Conservation (phyloP, 371 early-diverging fungal genomes). For the Mucor lusitanicus region DNA sequence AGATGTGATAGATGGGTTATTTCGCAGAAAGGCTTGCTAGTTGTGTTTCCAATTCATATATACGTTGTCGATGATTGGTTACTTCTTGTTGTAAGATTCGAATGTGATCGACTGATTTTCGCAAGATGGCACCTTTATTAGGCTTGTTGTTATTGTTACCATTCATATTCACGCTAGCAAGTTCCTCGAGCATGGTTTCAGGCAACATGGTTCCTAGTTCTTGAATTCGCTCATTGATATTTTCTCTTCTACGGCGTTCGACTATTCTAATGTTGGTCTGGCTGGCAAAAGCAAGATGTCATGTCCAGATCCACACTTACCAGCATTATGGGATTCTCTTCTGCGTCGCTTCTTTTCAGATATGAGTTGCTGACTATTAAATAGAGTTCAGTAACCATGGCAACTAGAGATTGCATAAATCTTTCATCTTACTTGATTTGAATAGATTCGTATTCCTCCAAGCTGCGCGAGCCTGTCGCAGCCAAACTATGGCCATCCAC, state of each 20-base stretch:
- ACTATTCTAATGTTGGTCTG: slow-evolving; percentile 45
- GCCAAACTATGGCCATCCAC: slow-evolving; percentile 4
- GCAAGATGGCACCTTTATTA: slow-evolving; percentile 85
- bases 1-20: neutral
- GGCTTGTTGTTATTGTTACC: slow-evolving; percentile 60
- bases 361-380: slow-evolving; percentile 36
- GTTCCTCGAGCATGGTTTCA: slow-evolving; percentile 62
- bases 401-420: neutral
- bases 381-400: neutral
- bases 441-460: slow-evolving; percentile 46
- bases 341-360: slow-evolving; percentile 89
- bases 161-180: slow-evolving; percentile 29
- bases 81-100: slow-evolving; percentile 68
- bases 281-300: too few relatives aligned
- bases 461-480: slow-evolving; percentile 20
- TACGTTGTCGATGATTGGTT: slow-evolving; percentile 58
- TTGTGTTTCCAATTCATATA: slow-evolving; percentile 70
- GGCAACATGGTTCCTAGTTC: slow-evolving; percentile 90
- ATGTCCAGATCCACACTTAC: slow-evolving; percentile 27
- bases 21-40: slow-evolving; percentile 11
- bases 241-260: slow-evolving; percentile 93
- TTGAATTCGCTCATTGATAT: slow-evolving; percentile 97
- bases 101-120: slow-evolving; percentile 92
- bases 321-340: slow-evolving; percentile 95
- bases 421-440: slow-evolving; percentile 45